Conservation (phyloP, 2,329 filamentous ascomycete species). For the Fusarium chuoi region DNA sequence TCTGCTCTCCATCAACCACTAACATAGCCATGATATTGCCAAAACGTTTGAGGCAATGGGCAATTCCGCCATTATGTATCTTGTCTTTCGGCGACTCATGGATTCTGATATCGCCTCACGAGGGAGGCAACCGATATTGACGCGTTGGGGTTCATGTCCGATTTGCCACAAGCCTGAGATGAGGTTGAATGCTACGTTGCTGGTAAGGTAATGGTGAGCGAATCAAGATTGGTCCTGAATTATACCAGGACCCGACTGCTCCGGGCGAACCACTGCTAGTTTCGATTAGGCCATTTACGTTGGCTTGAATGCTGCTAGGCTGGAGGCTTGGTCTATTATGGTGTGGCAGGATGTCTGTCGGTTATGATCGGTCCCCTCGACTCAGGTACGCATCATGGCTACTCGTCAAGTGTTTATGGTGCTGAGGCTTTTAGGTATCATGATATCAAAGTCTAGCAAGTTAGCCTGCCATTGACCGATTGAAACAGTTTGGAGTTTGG, state of each 20-base stretch:
- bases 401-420: conserved; percentile 1
- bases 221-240: conserved; percentile 23
- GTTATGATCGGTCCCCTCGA: conserved; percentile 30
- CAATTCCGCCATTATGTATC: neutral
- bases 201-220: conserved; percentile 26
- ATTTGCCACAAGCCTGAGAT: conserved; percentile 37
- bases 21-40: neutral
- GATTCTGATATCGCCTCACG: conserved; percentile 8
- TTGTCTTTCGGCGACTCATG: neutral
- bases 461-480: neutral
- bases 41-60: neutral
- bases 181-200: conserved; percentile 40
- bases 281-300: conserved; percentile 15
- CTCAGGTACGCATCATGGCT: conserved; percentile 12
- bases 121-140: conserved; percentile 28
- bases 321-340: neutral
- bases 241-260: conserved; percentile 23
- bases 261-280: conserved; percentile 25
- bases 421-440: neutral
- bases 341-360: conserved; percentile 8
- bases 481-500: conserved; percentile 1
- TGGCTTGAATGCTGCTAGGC: conserved; percentile 7
- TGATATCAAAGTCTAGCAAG: neutral
- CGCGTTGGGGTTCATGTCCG: conserved; percentile 35
- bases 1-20: conserved; percentile 1